Conservation (phyloP, 257 asterid genomes). For the Coffea eugenioides region DNA sequence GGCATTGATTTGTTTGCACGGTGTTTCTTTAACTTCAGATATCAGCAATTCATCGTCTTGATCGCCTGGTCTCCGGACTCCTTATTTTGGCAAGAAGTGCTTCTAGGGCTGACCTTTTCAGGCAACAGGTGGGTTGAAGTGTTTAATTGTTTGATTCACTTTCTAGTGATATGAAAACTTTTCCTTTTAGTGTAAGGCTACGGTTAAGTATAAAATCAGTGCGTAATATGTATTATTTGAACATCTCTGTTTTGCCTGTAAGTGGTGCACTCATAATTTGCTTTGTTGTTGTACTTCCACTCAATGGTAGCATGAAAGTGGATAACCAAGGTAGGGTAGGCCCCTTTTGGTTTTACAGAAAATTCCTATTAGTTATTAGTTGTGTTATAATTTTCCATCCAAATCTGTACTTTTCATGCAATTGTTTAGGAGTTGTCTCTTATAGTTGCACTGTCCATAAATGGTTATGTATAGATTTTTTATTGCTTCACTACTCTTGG, state of each 20-base stretch:
- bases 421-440: neutral
- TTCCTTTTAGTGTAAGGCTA: neutral
- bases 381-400: neutral
- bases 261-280: neutral
- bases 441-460: neutral
- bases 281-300: neutral
- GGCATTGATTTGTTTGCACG: neutral
- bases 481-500: no score
- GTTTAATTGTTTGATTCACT: slow-evolving; percentile 7
- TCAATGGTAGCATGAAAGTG: neutral
- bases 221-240: neutral
- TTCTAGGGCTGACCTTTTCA: slow-evolving; percentile 77
- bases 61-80: slow-evolving; percentile 97
- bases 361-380: no score
- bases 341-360: no score
- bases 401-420: neutral
- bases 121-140: slow-evolving; percentile 64
- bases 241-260: neutral
- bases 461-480: neutral
- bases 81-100: slow-evolving; percentile 92
- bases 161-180: neutral
- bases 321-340: no score
- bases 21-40: slow-evolving; percentile 46
- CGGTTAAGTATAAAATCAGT: neutral
- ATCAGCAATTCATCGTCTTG: slow-evolving; percentile 88